phyloP scores from a whole-genome alignment of 345 rosid genomes.

The Nephelium lappaceum region DNA sequence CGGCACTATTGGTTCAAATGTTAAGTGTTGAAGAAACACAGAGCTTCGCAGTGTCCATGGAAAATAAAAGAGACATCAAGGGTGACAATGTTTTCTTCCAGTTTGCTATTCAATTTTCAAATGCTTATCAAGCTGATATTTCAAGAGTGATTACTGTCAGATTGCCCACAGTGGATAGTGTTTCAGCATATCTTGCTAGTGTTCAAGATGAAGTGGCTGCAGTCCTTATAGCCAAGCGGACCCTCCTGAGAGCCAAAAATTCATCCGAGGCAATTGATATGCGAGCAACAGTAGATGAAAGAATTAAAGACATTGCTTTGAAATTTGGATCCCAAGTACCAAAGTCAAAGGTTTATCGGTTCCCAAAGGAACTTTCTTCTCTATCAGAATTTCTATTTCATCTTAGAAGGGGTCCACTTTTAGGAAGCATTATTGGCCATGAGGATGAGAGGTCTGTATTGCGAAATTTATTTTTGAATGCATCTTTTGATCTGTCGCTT shows the following conservation, averaged over 20 bases:
- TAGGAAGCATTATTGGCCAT: constrained; percentile 96
- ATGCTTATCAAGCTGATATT: constrained; percentile 86
- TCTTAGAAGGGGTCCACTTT: constrained; percentile 87
- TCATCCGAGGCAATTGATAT: constrained; percentile 69
- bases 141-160: constrained; percentile 82
- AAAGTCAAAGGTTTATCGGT: constrained; percentile 77
- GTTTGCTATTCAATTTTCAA: constrained; percentile 75
- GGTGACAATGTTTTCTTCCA: constrained; percentile 74
- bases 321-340: constrained; percentile 82
- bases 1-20: constrained; percentile 76
- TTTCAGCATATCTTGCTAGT: constrained; percentile 83
- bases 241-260: constrained; percentile 71
- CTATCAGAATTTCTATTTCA: constrained; percentile 90
- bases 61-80: constrained; percentile 78
- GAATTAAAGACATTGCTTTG: constrained; percentile 83
- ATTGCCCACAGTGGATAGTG: constrained; percentile 82
- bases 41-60: constrained; percentile 87
- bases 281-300: constrained; percentile 80
- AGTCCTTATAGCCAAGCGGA: constrained; percentile 88
- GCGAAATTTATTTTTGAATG: constrained; percentile 82
- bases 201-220: constrained; percentile 87
- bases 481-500: constrained; percentile 90
- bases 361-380: constrained; percentile 79
- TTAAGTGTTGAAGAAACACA: constrained; percentile 93
- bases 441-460: constrained; percentile 96